Conservation (phyloP, 1,284 basidiomycete genomes). For the Limonomyces culmigenus region DNA sequence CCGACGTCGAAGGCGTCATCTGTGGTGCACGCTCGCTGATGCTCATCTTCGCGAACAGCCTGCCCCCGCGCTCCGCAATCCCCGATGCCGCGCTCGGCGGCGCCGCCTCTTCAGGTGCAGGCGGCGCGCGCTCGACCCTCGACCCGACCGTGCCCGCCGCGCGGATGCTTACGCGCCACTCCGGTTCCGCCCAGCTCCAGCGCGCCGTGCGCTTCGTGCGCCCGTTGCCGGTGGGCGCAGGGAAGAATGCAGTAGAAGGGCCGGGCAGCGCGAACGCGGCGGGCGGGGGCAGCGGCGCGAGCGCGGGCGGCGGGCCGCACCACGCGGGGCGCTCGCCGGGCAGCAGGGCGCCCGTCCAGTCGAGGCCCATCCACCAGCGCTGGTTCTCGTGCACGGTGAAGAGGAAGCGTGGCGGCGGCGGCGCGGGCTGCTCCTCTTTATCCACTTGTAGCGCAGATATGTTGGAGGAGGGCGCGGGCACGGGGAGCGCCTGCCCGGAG, state of each 20-base stretch:
- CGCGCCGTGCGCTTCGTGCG: constrained; percentile 53
- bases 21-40: constrained; percentile 11
- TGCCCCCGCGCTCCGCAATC: constrained; percentile 16
- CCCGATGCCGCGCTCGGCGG: constrained; percentile 9
- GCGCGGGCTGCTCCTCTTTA: neutral
- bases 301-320: constrained; percentile 42
- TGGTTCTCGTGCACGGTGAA: constrained; percentile 91
- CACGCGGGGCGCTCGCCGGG: constrained; percentile 85
- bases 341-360: constrained; percentile 88
- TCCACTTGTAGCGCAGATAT: neutral
- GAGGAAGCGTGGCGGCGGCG: constrained; percentile 39
- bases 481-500: constrained; percentile 20
- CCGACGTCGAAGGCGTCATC: constrained; percentile 11
- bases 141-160: constrained; percentile 27
- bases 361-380: constrained; percentile 82
- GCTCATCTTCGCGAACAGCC: constrained; percentile 17
- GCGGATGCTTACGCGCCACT: constrained; percentile 65
- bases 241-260: constrained; percentile 34
- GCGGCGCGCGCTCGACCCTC: constrained; percentile 42
- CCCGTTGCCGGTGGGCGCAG: constrained; percentile 14
- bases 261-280: constrained; percentile 41
- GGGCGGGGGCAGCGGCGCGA: constrained; percentile 38
- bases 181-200: constrained; percentile 79
- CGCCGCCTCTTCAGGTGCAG: constrained; percentile 20
- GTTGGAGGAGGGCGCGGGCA: constrained; percentile 1